These are phyloP conservation scores for Aquilaria agallochum DNA, from an alignment of 441 rosid species.

Conservation along the genomic window DNA sequence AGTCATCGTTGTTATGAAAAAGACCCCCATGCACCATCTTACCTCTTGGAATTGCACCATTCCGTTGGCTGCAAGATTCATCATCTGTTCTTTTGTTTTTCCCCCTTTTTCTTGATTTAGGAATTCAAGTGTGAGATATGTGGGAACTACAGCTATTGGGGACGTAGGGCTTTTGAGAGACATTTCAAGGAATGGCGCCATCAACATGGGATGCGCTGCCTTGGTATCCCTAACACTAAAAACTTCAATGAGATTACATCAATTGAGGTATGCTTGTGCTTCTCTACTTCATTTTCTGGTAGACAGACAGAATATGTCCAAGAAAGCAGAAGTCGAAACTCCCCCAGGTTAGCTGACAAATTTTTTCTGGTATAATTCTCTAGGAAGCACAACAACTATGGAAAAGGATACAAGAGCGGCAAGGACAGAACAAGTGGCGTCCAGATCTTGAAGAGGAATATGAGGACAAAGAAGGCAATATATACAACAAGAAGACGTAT, in stretches of 20 bases:
- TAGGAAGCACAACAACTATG: conserved; percentile 99
- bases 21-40: too few relatives aligned
- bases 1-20: too few relatives aligned
- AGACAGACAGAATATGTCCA: not conserved
- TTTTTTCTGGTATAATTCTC: not conserved
- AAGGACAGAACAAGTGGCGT: conserved; percentile 95
- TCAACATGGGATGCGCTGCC: conserved; percentile 99
- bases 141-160: conserved; percentile 97
- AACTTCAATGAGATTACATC: conserved; percentile 97
- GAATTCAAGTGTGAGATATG: conserved; percentile 98
- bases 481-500: conserved; percentile 96
- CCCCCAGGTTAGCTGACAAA: not conserved
- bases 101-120: conserved; percentile 29
- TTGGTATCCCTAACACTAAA: conserved; percentile 98
- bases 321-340: not conserved
- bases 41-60: too few relatives aligned
- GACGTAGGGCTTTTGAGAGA: conserved; percentile 95
- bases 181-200: conserved; percentile 99
- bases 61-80: not conserved
- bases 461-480: conserved; percentile 98
- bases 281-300: not conserved
- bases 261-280: conserved; percentile 48
- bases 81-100: not conserved
- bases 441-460: conserved; percentile 99
- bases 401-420: conserved; percentile 87